Evolutionary conservation across 208 protist species (phyloP).

Genomic region (Trichomonas tenax): DNA sequence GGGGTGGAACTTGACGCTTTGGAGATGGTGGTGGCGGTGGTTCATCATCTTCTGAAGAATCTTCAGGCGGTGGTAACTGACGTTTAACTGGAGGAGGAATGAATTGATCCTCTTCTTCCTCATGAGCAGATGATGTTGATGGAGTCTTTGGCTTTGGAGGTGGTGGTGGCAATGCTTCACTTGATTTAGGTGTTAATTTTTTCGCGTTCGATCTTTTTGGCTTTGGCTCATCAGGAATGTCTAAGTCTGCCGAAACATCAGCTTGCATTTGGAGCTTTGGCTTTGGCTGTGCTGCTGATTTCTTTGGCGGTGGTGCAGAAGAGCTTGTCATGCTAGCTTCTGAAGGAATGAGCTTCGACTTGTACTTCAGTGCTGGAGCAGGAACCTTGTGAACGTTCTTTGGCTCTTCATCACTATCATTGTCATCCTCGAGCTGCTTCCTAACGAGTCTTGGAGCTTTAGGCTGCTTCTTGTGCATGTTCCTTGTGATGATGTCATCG

Average conservation of each 20-base stretch:
- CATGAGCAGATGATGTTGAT: background rate
- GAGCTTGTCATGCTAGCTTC: background rate
- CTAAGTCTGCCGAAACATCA: background rate
- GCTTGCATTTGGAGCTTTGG: background rate
- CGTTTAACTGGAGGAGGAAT: background rate
- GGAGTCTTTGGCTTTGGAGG: too few relatives aligned
- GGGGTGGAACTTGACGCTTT: too few relatives aligned
- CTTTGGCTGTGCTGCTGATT: background rate
- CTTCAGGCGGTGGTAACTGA: background rate
- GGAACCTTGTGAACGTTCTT: background rate
- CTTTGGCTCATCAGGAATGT: background rate
- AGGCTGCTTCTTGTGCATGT: background rate
- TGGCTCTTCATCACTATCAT: background rate
- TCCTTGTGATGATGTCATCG: background rate
- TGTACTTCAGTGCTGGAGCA: background rate
- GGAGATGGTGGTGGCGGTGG: too few relatives aligned
- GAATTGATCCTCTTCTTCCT: background rate
- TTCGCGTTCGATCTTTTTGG: background rate
- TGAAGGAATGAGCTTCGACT: background rate
- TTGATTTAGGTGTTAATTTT: background rate
- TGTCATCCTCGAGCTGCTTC: background rate
- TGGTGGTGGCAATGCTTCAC: background rate
- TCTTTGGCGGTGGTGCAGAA: background rate
- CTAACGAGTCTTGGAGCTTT: background rate
- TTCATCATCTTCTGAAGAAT: background rate